Evolutionary conservation across 371 early-diverging fungal genomes (phyloP), one percentile per base, ranked within the genome.

Genomic region (Lichtheimia ramosa): DNA sequence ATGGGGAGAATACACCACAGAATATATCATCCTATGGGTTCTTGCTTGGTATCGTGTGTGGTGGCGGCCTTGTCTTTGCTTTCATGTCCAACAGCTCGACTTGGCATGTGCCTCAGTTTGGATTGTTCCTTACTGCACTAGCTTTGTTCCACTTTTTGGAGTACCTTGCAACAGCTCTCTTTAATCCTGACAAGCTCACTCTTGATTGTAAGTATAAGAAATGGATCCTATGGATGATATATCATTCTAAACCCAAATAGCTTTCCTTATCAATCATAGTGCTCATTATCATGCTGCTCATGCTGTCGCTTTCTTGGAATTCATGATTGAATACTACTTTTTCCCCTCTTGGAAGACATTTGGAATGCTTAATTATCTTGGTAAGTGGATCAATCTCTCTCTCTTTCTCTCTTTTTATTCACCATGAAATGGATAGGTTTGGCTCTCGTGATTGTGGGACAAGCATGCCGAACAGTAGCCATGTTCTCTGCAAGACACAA

Each of bases 401-500:
- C 20, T 7, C 7, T 28, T 28, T 7, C 5, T 25, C 3, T 27
- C 27, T n/a, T n/a, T n/a, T n/a, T n/a, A n/a, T 8, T 34, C 1
- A 34, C 28, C 34, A 53, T 41, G 46, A 62, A 13, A 14, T 58
- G 25, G 7, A 39, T 74, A 83, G 92, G 89, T 1, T 58, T 92
- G 1, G 8, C 82, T 10, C 43, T 89, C 15, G 69, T 90, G 8
- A 56, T 88, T 21, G 48, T 84, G 2, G 87, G 89, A 5, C 95
- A 95, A 68, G 21, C 59, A 2, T 82, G 86, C 34, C 82, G 95
- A 15, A 86, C 90, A 10, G 59, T 79, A 12, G 93, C 92, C 54
- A 92, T 92, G 92, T 74, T 89, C 56, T 89, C 89, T 12, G 92
- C 92, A 10, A 84, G 86, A 54, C 76, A 81, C 21, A 93, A 92